These are phyloP conservation scores for Suillus paluster DNA, from an alignment of 768 basidiomycete species.

Conservation along the genomic window DNA sequence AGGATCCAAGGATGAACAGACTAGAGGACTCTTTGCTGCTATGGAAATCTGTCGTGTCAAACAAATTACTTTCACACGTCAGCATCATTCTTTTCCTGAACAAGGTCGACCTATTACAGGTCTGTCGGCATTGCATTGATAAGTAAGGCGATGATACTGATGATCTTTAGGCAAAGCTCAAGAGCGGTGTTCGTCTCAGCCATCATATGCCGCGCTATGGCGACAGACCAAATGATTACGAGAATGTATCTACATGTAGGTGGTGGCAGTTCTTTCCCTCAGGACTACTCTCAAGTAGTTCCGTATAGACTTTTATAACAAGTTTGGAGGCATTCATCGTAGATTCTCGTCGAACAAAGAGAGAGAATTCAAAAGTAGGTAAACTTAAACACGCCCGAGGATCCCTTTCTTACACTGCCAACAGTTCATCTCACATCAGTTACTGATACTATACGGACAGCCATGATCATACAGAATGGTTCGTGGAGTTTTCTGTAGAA, in stretches of 20 bases:
- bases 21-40: conserved; percentile 78
- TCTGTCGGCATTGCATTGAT: conserved; percentile 27
- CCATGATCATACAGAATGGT: conserved; percentile 77
- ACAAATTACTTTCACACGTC: conserved; percentile 73
- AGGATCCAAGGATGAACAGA: conserved; percentile 78
- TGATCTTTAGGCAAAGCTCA: conserved; percentile 63
- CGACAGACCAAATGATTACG: conserved; percentile 79
- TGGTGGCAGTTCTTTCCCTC: conserved; percentile 15
- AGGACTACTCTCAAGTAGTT: conserved; percentile 6
- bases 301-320: conserved; percentile 67
- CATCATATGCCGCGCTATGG: conserved; percentile 74
- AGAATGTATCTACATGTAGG: conserved; percentile 75
- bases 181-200: conserved; percentile 72
- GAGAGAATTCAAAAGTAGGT: conserved; percentile 74
- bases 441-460: conserved; percentile 77
- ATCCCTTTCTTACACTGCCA: conserved; percentile 14
- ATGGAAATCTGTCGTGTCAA: conserved; percentile 75
- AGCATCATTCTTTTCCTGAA: conserved; percentile 84
- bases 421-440: conserved; percentile 82
- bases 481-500: conserved; percentile 25
- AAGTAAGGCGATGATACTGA: conserved; percentile 7
- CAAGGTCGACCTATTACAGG: conserved; percentile 79
- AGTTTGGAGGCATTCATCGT: conserved; percentile 74
- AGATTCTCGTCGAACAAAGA: conserved; percentile 68
- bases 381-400: background rate